phyloP scores from a whole-genome alignment of 768 basidiomycete genomes.

The Macrocybe gigantea region DNA sequence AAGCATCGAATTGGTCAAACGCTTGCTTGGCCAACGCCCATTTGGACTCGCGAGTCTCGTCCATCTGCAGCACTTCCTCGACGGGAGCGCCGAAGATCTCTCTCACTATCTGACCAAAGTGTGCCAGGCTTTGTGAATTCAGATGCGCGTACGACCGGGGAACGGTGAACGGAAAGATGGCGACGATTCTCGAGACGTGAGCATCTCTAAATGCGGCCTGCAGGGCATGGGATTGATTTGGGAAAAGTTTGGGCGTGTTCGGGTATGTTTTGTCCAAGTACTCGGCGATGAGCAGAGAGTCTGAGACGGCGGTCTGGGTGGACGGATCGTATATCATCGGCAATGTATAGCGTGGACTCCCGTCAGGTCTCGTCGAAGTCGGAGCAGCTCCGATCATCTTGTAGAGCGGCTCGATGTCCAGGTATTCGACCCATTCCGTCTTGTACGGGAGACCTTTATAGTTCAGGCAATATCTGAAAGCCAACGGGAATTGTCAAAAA shows the following conservation, averaged over 20 bases:
- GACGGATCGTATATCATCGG: slow-evolving; percentile 41
- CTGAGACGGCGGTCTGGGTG: slow-evolving; percentile 24
- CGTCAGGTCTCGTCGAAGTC: slow-evolving; percentile 24
- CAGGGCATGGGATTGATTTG: slow-evolving; percentile 16
- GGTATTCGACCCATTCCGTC: slow-evolving; percentile 37
- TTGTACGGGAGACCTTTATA: slow-evolving; percentile 21
- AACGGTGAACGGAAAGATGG: slow-evolving; percentile 7
- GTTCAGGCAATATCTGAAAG: slow-evolving; percentile 21
- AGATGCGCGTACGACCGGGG: slow-evolving; percentile 14
- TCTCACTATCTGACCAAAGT: slow-evolving; percentile 26
- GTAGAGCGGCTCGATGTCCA: slow-evolving; percentile 27
- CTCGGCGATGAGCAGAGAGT: slow-evolving; percentile 40
- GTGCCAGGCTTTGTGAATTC: slow-evolving; percentile 21
- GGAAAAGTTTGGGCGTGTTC: slow-evolving; percentile 31
- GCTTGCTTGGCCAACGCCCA: slow-evolving; percentile 20
- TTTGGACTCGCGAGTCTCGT: slow-evolving; percentile 18
- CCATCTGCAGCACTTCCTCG: slow-evolving; percentile 24
- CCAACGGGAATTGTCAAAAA: neutral
- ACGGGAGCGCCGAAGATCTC: slow-evolving; percentile 17
- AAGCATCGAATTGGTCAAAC: slow-evolving; percentile 13
- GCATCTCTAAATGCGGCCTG: slow-evolving; percentile 7
- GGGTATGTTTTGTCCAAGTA: slow-evolving; percentile 50
- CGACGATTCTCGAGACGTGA: neutral
- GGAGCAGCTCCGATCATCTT: slow-evolving; percentile 30
- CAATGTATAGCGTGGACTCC: slow-evolving; percentile 33